These are phyloP conservation scores for Stramenopiles sp. DNA, from an alignment of 352 stramenopile species.

Conservation along the genomic window DNA sequence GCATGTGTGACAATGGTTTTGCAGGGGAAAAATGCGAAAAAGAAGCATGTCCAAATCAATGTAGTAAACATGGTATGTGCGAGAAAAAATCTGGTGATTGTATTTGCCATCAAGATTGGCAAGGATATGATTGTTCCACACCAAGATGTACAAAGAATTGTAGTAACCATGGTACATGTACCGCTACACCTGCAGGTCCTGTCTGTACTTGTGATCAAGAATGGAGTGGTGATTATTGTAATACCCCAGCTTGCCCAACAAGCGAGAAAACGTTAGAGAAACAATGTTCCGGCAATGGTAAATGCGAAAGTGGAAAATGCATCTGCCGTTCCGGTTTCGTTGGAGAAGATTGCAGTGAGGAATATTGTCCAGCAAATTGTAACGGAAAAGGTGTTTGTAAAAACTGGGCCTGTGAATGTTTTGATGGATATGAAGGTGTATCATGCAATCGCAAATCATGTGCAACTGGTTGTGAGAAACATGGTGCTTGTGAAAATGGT, in stretches of 20 bases:
- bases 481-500: conserved; percentile 4
- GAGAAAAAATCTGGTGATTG: not conserved
- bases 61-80: not conserved
- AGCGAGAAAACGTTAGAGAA: not conserved
- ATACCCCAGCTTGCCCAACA: not conserved
- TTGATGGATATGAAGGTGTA: not conserved
- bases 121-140: not conserved
- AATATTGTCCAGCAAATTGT: not conserved
- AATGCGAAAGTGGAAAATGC: conserved; percentile 1
- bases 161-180: not conserved
- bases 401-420: not conserved
- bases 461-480: not conserved
- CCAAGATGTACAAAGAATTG: not conserved
- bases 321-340: not conserved
- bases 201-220: not conserved
- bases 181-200: not conserved
- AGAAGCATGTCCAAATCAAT: not conserved
- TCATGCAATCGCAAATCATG: not conserved
- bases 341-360: not conserved
- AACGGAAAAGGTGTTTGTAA: conserved; percentile 5
- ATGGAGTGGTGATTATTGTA: not conserved
- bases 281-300: not conserved
- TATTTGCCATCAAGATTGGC: not conserved
- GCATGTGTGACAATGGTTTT: not conserved
- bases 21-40: not conserved